Base-by-base conservation (phyloP, 441 rosid genomes). In the Erysimum cheiri region DNA sequence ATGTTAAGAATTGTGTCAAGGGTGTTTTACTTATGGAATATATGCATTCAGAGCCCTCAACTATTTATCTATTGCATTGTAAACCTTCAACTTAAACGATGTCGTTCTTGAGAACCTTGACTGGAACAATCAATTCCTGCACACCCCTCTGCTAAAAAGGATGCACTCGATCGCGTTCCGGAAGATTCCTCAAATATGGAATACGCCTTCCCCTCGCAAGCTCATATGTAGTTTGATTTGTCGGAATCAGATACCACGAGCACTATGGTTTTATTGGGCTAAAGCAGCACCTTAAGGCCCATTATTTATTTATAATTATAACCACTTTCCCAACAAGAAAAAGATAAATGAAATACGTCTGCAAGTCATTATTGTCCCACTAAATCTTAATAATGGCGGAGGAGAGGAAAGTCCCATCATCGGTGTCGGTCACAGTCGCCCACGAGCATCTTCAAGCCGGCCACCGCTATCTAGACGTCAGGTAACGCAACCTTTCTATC, bases 401-500 rank as follows among this genome's bases (percentile, higher is more conserved):
- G n/a, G 71, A 64, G 5, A 83, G 85, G 41, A 82, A 84, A 53
- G 80, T 72, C 55, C 93, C 96, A 35, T 71, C 86, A 63, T 93
- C 96, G 5, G 98, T 93, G 63, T 92, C 98, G 7, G 92, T 90
- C 4, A 75, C 78, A 62, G 92, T 85, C 28, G 98, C 98, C 0
- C 85, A 85, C 43, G 96, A 93, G 64, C 97, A 86, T 78, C 88
- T 85, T 80, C 88, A 60, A 64, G 97, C 96, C 47, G 97, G 97
- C 13, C 90, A 93, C 67, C 85, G 82, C 32, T 93, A 87, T 70
- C 54, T 93, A 80, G 97, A 93, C 67, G 98, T 90, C 81, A 84
- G 98, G 98, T 89, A 53, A 43, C 37, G 29, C 24, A 11, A 29
- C 11, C 39, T 26, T 26, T 14, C 40, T 55, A n/a, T 32, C 29